Base-by-base conservation (phyloP, 2,329 filamentous ascomycete genomes). In the Ophiostoma australiae region DNA sequence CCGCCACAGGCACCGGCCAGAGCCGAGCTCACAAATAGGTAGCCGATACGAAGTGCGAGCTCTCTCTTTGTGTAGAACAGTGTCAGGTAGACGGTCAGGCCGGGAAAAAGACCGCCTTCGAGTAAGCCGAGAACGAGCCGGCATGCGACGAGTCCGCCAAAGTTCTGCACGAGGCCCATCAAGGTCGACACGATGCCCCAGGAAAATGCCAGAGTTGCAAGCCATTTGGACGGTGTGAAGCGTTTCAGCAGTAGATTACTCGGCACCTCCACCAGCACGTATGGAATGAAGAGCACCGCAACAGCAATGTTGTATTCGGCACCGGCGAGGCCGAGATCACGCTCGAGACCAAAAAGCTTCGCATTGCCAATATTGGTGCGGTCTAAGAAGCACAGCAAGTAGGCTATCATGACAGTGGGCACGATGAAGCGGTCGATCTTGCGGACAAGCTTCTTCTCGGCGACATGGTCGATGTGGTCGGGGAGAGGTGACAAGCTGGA, bases 141-240 rank as follows among this genome's bases (percentile, higher is more conserved):
- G 13, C 73, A 75, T 15, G 75, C 70, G 55, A 89, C 80, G 4
- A 90, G 78, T 1, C 48, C 55, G 5, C 20, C 23, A 52, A 35
- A 93, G 73, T 82, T 89, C 58, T 89, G 82, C 17, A 88, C 87
- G 2, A 94, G 81, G 0, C 91, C 91, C 0, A 87, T 91, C 75
- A 89, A 84, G 0, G 88, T 88, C n/a, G 90, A 88, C 63, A 92
- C 82, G 72, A 91, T 81, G 3, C 89, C 89, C 89, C 90, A 92
- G 1, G 84, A 77, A 3, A 84, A 77, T 48, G 88, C 86, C 76
- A 92, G 90, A 77, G 89, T 86, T 4, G 88, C 83, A 73, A 91
- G 80, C 83, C 89, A 91, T 67, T 85, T 82, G 68, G 85, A 84
- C 1, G 89, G 89, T 1, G 83, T 86, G 74, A 90, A 82, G 73